These are phyloP conservation scores for Schrenkiella parvula DNA, from an alignment of 345 rosid species.

Conservation along the genomic window DNA sequence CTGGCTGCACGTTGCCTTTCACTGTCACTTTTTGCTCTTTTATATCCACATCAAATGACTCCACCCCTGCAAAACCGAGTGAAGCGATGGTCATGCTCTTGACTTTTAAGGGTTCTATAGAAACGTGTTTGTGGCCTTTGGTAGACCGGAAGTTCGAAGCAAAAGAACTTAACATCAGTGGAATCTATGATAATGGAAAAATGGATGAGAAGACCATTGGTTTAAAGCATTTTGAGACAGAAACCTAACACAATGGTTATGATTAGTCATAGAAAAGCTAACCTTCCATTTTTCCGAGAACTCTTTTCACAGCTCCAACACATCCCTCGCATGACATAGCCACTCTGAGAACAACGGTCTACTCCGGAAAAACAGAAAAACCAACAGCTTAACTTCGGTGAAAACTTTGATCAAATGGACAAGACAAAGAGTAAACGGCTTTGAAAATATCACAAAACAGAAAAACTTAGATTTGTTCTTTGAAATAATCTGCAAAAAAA, in stretches of 20 bases:
- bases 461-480: background rate
- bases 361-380: background rate
- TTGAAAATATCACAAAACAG: background rate
- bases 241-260: background rate
- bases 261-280: background rate
- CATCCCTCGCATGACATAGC: constrained; percentile 88
- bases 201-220: background rate
- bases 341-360: constrained; percentile 87
- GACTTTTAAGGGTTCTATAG: background rate
- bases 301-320: constrained; percentile 85
- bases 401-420: background rate
- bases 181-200: background rate
- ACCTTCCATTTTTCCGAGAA: constrained; percentile 83
- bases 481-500: no score
- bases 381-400: background rate
- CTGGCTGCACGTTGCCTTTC: constrained; percentile 77
- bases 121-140: background rate
- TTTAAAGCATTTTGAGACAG: background rate
- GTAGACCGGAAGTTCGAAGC: background rate
- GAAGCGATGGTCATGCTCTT: background rate
- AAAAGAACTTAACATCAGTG: background rate
- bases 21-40: constrained; percentile 91
- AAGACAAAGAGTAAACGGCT: background rate
- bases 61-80: constrained; percentile 44
- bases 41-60: constrained; percentile 67